Evolutionary conservation across 2,329 filamentous ascomycete genomes (phyloP), one percentile per base, ranked within the genome.

Genomic region (Alternaria triticimaculans): DNA sequence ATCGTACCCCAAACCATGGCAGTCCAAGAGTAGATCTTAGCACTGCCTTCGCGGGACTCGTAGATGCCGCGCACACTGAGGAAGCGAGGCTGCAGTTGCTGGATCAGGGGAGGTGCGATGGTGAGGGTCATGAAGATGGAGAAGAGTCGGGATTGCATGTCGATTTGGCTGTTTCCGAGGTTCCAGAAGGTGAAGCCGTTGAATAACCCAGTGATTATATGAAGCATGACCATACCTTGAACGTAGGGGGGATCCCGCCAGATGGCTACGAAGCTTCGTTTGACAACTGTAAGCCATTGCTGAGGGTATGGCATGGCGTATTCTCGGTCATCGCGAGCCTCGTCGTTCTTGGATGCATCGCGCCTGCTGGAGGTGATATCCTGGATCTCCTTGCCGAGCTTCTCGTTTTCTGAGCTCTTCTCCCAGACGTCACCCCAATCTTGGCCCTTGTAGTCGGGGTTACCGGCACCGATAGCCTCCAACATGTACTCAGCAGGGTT

Each of bases 11-110:
- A 89, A 0, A 87, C 86, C 79, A 91, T 92, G 0, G 91, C 90
- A 14, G 87, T 80, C 91, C 92, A 94, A 2, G 87, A 89, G 80
- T 95, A 96, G 25, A 93, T 93, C 77, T 93, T 93, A 15, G 90
- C 88, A n/a, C 87, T 92, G 53, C 89, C 86, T 77, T 96, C 92
- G 6, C 92, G 86, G 2, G 86, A 88, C 75, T 90, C 82, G 80
- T 92, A 96, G 25, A 95, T 84, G 30, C 87, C 84, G 5, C 91
- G 85, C 48, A 88, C 87, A 62, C 87, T 82, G 55, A 93, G 81
- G 75, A 91, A 94, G 6, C 87, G 87, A 0, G 92, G 92, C 72
- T 94, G 90, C 0, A 94, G 83, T 70, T 94, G 91, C 71, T 94
- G 90, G 62, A 94, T 92, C 1, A 94, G 82, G 0, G 90, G 90